Base-by-base conservation (phyloP, 2,329 filamentous ascomycete species). In the Mycosphaerella sp. region DNA sequence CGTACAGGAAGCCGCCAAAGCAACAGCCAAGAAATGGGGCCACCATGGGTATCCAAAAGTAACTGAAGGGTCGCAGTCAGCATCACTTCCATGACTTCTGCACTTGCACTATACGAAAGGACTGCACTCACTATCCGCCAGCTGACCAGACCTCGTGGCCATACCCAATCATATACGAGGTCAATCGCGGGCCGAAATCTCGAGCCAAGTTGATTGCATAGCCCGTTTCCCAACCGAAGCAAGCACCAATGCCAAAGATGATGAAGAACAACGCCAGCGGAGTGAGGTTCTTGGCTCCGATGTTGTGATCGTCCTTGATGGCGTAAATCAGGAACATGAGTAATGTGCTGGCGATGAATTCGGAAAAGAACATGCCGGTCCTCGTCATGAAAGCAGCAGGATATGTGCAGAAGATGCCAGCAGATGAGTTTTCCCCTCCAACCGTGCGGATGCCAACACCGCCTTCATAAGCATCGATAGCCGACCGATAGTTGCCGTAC, bases 201-300 rank as follows among this genome's bases (percentile, higher is more conserved):
- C 86, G 78, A 36, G 84, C 85, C 41, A 87, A 69, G 64, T 89
- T 89, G 60, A 88, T 87, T 12, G 85, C 85, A 69, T 86, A 89
- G 38, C 86, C 85, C 1, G 85, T 89, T 68, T 89, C 80, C 56
- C 83, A 88, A 6, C 86, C 86, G 63, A 87, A 88, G 65, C 83
- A 85, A 32, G 83, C 82, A 14, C 84, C 85, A 21, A 89, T 81
- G 6, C 84, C 85, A 64, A 88, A 88, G 58, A 89, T 82, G 45
- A 88, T 73, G 70, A 88, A 87, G 71, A 87, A 86, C 5, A 88
- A 70, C 6, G 74, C 79, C 1, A 88, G 70, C 0, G 84, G 81
- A 49, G 80, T 75, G 23, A 82, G 61, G 1, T 76, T 73, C 0
- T 81, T 80, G 1, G 82, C 81, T 3, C 81, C 82, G 11, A 78